A percentile compares a stretch with the other conserved stretches of the same genome.
phyloP scores from a whole-genome alignment of 2,329 filamentous ascomycete genomes.

The Akanthomyces muscarius region DNA sequence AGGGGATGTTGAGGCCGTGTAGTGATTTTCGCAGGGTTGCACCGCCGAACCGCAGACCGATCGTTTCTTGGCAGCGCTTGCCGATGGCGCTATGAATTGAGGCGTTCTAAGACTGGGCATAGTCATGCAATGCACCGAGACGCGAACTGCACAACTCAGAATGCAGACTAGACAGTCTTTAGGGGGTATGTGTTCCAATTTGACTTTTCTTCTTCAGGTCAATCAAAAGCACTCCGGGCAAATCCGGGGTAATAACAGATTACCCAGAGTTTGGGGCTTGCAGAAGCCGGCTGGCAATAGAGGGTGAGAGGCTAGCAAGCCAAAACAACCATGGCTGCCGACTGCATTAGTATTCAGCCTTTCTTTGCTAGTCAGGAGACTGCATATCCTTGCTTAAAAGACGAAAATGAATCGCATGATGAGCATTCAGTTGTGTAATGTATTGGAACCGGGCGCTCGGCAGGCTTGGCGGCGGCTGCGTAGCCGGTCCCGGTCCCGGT shows the following conservation, averaged over 20 bases:
- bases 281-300: background rate
- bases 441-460: too few species aligned
- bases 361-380: background rate
- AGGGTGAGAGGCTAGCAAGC: background rate
- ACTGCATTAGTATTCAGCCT: background rate
- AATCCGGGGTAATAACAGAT: background rate
- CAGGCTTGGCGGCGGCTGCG: background rate
- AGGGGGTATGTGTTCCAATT: background rate
- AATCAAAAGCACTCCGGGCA: background rate
- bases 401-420: background rate
- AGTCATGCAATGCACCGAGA: background rate
- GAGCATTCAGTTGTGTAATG: background rate
- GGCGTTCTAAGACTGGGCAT: background rate
- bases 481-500: conserved; percentile 14
- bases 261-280: background rate
- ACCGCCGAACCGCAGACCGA: background rate
- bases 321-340: background rate
- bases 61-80: conserved; percentile 3
- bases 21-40: background rate
- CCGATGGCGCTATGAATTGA: conserved; percentile 2
- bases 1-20: background rate
- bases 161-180: too few species aligned
- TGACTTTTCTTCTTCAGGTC: background rate
- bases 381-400: background rate
- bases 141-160: background rate